A percentile compares a stretch with the other conserved stretches of the same genome.
Evolutionary conservation across 257 asterid genomes (phyloP).

Genomic region (Nicotiana tabacum): DNA sequence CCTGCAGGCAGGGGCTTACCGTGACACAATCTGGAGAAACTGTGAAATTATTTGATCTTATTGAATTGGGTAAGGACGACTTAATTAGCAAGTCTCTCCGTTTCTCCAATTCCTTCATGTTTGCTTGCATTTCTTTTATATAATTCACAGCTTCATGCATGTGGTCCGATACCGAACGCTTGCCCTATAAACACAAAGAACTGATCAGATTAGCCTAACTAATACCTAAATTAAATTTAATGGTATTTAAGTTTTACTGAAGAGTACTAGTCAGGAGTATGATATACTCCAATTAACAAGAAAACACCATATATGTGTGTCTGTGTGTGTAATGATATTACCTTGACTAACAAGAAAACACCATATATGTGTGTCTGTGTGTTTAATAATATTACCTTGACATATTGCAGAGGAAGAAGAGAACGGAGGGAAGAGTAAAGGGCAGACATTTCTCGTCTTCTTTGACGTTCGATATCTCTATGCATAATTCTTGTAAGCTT

Average conservation of each 20-base stretch:
- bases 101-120: conserved; percentile 20
- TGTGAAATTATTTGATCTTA: not conserved
- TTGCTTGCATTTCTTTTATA: conserved; percentile 31
- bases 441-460: conserved; percentile 40
- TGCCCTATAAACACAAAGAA: not conserved
- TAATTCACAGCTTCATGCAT: conserved; percentile 48
- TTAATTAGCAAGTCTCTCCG: conserved; percentile 28
- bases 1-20: conserved; percentile 19
- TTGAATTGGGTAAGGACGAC: not conserved
- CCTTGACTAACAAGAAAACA: too few relatives aligned
- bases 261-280: too few relatives aligned
- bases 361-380: too few relatives aligned
- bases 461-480: conserved; percentile 36
- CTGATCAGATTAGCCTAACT: too few relatives aligned
- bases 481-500: conserved; percentile 29
- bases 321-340: too few relatives aligned
- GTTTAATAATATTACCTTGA: conserved; percentile 20
- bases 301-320: too few relatives aligned
- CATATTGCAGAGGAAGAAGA: conserved; percentile 34
- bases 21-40: conserved; percentile 11
- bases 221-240: too few relatives aligned
- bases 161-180: conserved; percentile 46
- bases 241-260: too few relatives aligned
- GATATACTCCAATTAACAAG: too few relatives aligned
- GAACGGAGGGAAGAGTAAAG: conserved; percentile 36